A percentile compares a stretch with the other conserved stretches of the same genome.
phyloP scores from a whole-genome alignment of 768 basidiomycete genomes.

The Neoboletus magnificus region DNA sequence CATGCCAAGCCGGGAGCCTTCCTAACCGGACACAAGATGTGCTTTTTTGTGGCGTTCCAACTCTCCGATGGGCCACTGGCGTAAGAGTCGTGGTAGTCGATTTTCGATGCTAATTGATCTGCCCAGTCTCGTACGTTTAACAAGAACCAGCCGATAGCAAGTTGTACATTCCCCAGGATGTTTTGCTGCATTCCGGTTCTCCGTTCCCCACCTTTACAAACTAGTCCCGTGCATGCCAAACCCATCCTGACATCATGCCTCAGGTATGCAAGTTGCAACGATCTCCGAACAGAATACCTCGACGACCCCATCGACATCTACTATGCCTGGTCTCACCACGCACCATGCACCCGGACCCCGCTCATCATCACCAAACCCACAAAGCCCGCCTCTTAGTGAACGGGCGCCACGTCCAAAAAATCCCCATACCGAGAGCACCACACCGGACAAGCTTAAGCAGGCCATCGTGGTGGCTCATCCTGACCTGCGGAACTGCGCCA shows the following conservation, averaged over 20 bases:
- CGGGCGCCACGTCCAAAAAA: slow-evolving; percentile 67
- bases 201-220: slow-evolving; percentile 70
- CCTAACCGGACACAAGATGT: no score
- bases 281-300: slow-evolving; percentile 77
- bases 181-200: slow-evolving; percentile 83
- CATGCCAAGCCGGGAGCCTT: no score
- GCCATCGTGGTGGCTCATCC: slow-evolving; percentile 57
- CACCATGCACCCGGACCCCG: slow-evolving; percentile 14
- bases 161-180: no score
- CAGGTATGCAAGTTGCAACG: slow-evolving; percentile 91
- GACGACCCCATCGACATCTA: slow-evolving; percentile 57
- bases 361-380: slow-evolving; percentile 38
- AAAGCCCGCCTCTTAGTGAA: slow-evolving; percentile 73
- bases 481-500: slow-evolving; percentile 40
- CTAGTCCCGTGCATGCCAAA: slow-evolving; percentile 35
- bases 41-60: no score
- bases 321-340: slow-evolving; percentile 57
- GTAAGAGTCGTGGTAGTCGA: no score
- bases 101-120: no score
- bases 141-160: no score
- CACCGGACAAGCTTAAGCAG: slow-evolving; percentile 41
- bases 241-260: slow-evolving; percentile 63
- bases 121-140: no score
- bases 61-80: no score
- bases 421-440: slow-evolving; percentile 62